Conservation (phyloP, 2,329 filamentous ascomycete species). For the Fusarium sp. region DNA sequence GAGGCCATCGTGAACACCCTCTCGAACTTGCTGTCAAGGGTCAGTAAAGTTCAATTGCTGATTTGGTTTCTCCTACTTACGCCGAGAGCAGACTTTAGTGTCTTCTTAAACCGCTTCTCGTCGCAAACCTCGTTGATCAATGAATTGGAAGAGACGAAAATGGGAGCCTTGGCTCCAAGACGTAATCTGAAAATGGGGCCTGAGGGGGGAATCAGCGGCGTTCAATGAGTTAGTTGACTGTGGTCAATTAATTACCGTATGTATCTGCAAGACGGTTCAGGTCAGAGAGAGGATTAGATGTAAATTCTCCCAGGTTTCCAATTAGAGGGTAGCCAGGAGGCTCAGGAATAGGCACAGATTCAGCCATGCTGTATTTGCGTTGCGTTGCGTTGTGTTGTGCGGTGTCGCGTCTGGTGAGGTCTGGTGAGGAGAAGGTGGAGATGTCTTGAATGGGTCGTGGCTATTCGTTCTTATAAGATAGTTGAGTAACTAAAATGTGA, state of each 20-base stretch:
- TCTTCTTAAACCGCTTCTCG: conserved; percentile 72
- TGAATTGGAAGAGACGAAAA: conserved; percentile 62
- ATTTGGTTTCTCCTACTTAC: conserved; percentile 34
- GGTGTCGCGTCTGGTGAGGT: neutral
- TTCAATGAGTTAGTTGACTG: neutral
- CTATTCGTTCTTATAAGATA: neutral
- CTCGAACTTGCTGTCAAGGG: conserved; percentile 58
- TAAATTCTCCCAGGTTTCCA: conserved; percentile 72
- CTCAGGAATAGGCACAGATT: conserved; percentile 64
- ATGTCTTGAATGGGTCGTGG: neutral
- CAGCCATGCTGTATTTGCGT: conserved; percentile 42
- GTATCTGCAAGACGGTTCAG: conserved; percentile 67
- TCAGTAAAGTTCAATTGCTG: neutral
- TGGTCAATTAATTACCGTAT: conserved; percentile 61
- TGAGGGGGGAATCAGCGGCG: conserved; percentile 7
- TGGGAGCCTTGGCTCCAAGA: conserved; percentile 17
- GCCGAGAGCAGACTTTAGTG: conserved; percentile 57
- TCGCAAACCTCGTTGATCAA: conserved; percentile 72
- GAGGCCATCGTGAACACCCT: conserved; percentile 70
- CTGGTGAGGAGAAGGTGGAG: neutral
- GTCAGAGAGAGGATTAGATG: conserved; percentile 65
- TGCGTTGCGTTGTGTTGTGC: neutral
- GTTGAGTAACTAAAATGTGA: neutral
- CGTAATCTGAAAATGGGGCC: conserved; percentile 37
- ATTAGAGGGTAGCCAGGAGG: conserved; percentile 71